Evolutionary conservation across 2,329 filamentous ascomycete species (phyloP).

Genomic region (Colletotrichum chlorophyti): DNA sequence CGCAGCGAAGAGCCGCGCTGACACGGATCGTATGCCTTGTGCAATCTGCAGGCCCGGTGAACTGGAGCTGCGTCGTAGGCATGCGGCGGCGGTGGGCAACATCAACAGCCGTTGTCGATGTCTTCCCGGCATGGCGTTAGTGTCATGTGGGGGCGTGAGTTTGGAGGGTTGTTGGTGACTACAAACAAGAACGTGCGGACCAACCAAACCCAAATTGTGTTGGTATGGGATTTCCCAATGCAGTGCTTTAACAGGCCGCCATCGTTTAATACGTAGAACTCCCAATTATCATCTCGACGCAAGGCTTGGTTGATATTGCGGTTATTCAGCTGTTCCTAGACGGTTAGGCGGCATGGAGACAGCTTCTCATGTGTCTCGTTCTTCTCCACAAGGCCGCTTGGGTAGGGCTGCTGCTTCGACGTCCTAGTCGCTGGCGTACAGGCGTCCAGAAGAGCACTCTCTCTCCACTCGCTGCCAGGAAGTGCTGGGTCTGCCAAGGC

Average conservation of each 20-base stretch:
- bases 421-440: too few species aligned
- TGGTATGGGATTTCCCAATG: constrained; percentile 4
- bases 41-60: background rate
- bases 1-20: constrained; percentile 4
- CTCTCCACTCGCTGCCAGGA: constrained; percentile 13
- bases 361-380: constrained; percentile 2
- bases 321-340: background rate
- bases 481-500: background rate
- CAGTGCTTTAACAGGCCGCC: constrained; percentile 7
- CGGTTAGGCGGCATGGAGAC: constrained; percentile 11
- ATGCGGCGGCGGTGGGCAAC: too few species aligned
- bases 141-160: background rate
- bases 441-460: too few species aligned
- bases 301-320: constrained; percentile 16
- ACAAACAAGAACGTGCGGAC: too few species aligned
- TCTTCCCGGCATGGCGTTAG: background rate
- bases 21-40: constrained; percentile 3
- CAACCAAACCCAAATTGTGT: too few species aligned
- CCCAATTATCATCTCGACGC: constrained; percentile 2
- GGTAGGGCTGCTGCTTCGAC: too few species aligned
- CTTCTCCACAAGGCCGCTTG: constrained; percentile 15
- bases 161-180: too few species aligned
- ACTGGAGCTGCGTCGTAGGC: too few species aligned
- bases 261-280: too few species aligned
- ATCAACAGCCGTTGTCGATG: too few species aligned